These are phyloP conservation scores for Penicillium lagena DNA, from an alignment of 495 filamentous ascomycete genomes.

Conservation along the genomic window DNA sequence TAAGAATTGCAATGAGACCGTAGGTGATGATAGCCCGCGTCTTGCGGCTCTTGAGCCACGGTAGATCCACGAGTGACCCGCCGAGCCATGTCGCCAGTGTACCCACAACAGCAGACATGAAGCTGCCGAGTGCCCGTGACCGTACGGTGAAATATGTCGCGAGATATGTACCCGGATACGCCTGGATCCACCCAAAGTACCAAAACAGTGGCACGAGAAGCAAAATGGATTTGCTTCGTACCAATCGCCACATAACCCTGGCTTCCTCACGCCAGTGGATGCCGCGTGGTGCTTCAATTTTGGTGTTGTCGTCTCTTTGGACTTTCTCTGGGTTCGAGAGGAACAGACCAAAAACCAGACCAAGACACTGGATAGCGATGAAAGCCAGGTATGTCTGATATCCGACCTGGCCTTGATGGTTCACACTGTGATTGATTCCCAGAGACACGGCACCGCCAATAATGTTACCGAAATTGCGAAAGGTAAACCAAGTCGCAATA, in stretches of 20 bases:
- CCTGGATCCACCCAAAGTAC: slow-evolving; percentile 46
- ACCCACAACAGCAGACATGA: slow-evolving; percentile 39
- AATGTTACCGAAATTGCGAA: slow-evolving; percentile 47
- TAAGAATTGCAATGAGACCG: slow-evolving; percentile 11
- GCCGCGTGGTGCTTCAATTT: slow-evolving; percentile 23
- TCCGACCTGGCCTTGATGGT: slow-evolving; percentile 43
- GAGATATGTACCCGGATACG: slow-evolving; percentile 49
- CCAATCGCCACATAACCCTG: slow-evolving; percentile 24
- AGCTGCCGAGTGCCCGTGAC: slow-evolving; percentile 40
- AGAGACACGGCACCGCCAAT: slow-evolving; percentile 50
- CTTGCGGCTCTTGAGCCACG: slow-evolving; percentile 14
- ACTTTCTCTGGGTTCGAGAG: slow-evolving; percentile 49
- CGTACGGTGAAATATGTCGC: slow-evolving; percentile 53
- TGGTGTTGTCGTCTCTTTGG: slow-evolving; percentile 38
- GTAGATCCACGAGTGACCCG: slow-evolving; percentile 13
- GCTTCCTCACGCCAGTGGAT: slow-evolving; percentile 34
- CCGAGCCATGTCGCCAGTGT: slow-evolving; percentile 33
- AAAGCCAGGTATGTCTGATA: slow-evolving; percentile 46
- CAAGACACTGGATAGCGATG: slow-evolving; percentile 46
- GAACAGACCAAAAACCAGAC: slow-evolving; percentile 38
- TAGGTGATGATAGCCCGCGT: slow-evolving; percentile 12
- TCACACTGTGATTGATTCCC: slow-evolving; percentile 41
- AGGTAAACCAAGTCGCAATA: slow-evolving; percentile 48
- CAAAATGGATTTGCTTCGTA: slow-evolving; percentile 39
- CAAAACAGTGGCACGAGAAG: slow-evolving; percentile 46